A percentile compares a stretch with the other conserved stretches of the same genome.
Evolutionary conservation across 2,329 filamentous ascomycete genomes (phyloP).

Genomic region (Colletotrichum truncatum): DNA sequence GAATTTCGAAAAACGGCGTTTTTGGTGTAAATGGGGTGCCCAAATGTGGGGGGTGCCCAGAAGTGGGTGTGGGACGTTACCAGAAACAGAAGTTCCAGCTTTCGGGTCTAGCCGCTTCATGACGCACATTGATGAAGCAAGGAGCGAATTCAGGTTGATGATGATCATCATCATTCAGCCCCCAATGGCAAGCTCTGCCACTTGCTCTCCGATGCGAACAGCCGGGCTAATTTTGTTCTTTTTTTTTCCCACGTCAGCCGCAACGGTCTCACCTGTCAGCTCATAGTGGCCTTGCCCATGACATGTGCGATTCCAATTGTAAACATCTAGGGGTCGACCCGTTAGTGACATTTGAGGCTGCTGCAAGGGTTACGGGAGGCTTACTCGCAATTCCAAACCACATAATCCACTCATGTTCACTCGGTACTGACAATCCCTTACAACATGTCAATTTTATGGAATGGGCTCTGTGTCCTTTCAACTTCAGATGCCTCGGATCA

Average conservation of each 20-base stretch:
- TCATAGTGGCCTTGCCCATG: not conserved
- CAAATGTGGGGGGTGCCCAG: too few species aligned
- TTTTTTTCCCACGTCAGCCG: slow-evolving; percentile 15
- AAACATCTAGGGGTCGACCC: not conserved
- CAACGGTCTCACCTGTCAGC: slow-evolving; percentile 5
- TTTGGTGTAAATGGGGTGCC: too few species aligned
- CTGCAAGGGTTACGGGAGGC: not conserved
- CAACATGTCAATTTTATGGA: not conserved
- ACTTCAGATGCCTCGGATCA: not conserved
- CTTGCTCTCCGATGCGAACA: not conserved
- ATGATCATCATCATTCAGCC: not conserved
- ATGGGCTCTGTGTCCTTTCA: not conserved
- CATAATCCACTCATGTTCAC: not conserved
- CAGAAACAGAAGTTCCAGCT: not conserved
- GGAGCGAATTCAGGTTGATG: not conserved
- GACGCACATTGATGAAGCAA: not conserved
- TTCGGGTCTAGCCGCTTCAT: not conserved
- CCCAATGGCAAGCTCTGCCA: not conserved
- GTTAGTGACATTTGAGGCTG: not conserved
- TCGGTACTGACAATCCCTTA: not conserved
- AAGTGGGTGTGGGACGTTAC: too few species aligned
- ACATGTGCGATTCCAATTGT: not conserved
- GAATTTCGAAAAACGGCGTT: too few species aligned
- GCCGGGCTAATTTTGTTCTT: too few species aligned
- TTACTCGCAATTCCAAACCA: not conserved